A percentile compares a stretch with the other conserved stretches of the same genome.
phyloP scores from a whole-genome alignment of 257 asterid genomes.

The Haberlea rhodopensis region DNA sequence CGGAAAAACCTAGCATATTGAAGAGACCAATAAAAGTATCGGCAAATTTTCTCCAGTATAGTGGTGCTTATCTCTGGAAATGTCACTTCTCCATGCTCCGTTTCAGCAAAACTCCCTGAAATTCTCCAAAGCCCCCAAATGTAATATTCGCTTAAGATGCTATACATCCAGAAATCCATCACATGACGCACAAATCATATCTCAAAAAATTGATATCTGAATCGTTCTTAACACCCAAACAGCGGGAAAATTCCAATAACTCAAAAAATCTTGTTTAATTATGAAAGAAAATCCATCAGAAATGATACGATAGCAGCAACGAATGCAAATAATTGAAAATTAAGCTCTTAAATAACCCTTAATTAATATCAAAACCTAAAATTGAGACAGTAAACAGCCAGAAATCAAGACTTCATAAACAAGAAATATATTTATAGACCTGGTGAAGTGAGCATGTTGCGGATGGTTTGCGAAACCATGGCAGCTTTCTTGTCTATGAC shows the following conservation, averaged over 20 bases:
- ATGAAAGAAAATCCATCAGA: conserved; percentile 7
- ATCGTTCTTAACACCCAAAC: not conserved
- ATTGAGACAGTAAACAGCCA: not conserved
- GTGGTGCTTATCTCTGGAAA: conserved; percentile 91
- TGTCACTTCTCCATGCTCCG: conserved; percentile 77
- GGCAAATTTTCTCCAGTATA: conserved; percentile 91
- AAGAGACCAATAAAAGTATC: conserved; percentile 96
- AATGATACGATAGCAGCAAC: conserved; percentile 10
- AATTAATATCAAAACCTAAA: not conserved
- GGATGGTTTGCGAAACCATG: conserved; percentile 97
- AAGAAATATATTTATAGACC: no score
- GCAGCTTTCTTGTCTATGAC: conserved; percentile 87
- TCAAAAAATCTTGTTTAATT: not conserved
- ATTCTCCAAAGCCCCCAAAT: conserved; percentile 13
- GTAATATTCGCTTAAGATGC: no score
- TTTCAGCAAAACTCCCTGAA: conserved; percentile 80
- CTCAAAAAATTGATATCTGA: no score
- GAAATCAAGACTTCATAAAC: not conserved
- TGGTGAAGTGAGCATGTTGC: conserved; percentile 99
- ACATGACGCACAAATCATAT: not conserved
- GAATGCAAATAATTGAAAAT: not conserved
- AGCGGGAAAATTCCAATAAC: not conserved
- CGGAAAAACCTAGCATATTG: conserved; percentile 78
- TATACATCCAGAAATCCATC: not conserved
- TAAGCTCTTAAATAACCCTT: not conserved